phyloP scores from a whole-genome alignment of 2,329 filamentous ascomycete genomes.

The Alternaria dauci region DNA sequence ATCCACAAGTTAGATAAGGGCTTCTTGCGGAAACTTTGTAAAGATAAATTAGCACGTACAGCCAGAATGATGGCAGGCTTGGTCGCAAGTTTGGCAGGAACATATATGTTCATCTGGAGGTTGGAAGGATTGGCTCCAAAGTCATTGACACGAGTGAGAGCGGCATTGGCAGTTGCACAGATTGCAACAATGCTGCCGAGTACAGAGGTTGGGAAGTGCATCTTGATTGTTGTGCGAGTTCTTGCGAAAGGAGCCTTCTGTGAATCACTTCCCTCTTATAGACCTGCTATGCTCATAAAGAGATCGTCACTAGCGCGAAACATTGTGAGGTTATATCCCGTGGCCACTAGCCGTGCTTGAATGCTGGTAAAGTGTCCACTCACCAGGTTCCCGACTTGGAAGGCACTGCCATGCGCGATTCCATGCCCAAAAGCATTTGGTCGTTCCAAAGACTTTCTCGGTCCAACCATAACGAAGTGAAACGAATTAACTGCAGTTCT shows the following conservation, averaged over 20 bases:
- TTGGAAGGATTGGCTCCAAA: conserved; percentile 57
- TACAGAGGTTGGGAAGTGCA: conserved; percentile 14
- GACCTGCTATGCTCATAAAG: not conserved
- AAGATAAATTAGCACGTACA: conserved; percentile 52
- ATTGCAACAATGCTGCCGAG: conserved; percentile 11
- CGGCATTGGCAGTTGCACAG: conserved; percentile 21
- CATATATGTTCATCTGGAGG: conserved; percentile 62
- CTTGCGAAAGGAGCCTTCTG: not conserved
- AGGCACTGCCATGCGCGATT: not conserved
- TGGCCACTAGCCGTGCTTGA: conserved; percentile 1
- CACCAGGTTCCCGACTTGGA: not conserved
- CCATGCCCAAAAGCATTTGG: not conserved
- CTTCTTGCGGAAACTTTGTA: too few species aligned
- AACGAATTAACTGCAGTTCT: not conserved
- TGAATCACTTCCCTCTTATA: conserved; percentile 2
- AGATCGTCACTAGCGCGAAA: not conserved
- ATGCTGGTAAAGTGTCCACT: not conserved
- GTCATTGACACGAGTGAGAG: conserved; percentile 48
- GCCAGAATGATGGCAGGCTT: conserved; percentile 64
- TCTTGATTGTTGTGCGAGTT: conserved; percentile 7
- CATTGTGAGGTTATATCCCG: not conserved
- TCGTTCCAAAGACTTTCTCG: not conserved
- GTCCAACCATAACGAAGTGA: not conserved
- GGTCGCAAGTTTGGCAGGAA: conserved; percentile 53
- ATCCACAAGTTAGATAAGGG: too few species aligned